Conservation (phyloP, 805 yeast genomes). For the Pichia rugopelliculosa region DNA sequence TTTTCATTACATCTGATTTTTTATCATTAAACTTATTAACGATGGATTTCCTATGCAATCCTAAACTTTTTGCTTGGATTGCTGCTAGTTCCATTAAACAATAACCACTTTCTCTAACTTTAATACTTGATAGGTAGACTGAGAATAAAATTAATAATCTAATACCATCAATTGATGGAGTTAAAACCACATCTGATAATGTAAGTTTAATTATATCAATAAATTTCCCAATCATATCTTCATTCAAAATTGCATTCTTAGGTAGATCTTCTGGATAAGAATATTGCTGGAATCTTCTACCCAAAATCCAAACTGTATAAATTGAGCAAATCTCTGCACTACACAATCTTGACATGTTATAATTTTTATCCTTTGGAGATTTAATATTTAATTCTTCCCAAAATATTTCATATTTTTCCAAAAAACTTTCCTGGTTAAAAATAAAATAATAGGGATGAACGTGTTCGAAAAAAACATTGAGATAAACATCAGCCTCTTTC, state of each 20-base stretch:
- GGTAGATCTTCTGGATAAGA: constrained; percentile 22
- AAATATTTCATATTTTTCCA: constrained; percentile 30
- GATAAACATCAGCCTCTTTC: constrained; percentile 32
- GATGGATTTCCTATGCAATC: constrained; percentile 36
- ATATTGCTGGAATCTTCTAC: constrained; percentile 27
- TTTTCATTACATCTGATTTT: constrained; percentile 33
- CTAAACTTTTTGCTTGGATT: constrained; percentile 42
- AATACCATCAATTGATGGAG: constrained; percentile 39
- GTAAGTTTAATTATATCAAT: constrained; percentile 37
- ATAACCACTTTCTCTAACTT: constrained; percentile 43
- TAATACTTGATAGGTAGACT: constrained; percentile 36
- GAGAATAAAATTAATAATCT: constrained; percentile 36
- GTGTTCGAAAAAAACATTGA: constrained; percentile 33
- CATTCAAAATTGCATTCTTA: constrained; percentile 16
- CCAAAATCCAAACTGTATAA: constrained; percentile 40
- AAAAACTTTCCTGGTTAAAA: constrained; percentile 30
- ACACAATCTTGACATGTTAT: constrained; percentile 17
- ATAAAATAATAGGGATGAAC: constrained; percentile 39
- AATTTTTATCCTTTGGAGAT: constrained; percentile 3
- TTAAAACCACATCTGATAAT: constrained; percentile 35
- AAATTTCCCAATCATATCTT: constrained; percentile 25
- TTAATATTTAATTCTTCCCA: constrained; percentile 30
- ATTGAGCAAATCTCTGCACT: constrained; percentile 36
- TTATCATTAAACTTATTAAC: constrained; percentile 28
- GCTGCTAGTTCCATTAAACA: constrained; percentile 40